phyloP scores from a whole-genome alignment of 352 stramenopile species.

The Phytophthora sojae region DNA sequence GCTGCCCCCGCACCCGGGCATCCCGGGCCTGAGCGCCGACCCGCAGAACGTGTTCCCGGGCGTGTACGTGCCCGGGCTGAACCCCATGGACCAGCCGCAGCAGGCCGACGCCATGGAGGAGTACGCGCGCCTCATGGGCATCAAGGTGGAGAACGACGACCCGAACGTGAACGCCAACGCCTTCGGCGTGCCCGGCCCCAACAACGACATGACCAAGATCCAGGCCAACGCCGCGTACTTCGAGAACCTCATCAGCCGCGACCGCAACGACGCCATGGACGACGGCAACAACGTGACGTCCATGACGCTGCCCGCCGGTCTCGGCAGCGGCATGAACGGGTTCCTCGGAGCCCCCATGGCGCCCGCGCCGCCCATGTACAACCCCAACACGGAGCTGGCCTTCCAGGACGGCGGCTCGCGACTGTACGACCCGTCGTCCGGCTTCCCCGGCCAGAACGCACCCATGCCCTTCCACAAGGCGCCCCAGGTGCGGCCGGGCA shows the following conservation, averaged over 20 bases:
- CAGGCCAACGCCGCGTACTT: slow-evolving; percentile 87
- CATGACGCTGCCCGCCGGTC: slow-evolving; percentile 70
- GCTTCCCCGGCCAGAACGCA: slow-evolving; percentile 43
- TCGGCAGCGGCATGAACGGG: slow-evolving; percentile 71
- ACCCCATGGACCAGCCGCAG: slow-evolving; percentile 57
- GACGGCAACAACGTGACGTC: slow-evolving; percentile 64
- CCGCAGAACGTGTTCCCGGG: slow-evolving; percentile 44
- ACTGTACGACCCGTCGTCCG: slow-evolving; percentile 74
- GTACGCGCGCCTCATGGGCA: slow-evolving; percentile 84
- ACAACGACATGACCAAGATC: slow-evolving; percentile 68
- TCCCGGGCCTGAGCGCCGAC: slow-evolving; percentile 21
- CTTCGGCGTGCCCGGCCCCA: slow-evolving; percentile 32
- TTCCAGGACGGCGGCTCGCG: slow-evolving; percentile 72
- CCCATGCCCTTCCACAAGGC: slow-evolving; percentile 61
- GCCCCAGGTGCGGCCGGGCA: slow-evolving; percentile 31
- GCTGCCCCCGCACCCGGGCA: slow-evolving; percentile 16
- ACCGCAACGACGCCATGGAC: slow-evolving; percentile 55
- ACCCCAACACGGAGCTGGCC: slow-evolving; percentile 61
- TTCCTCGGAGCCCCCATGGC: slow-evolving; percentile 49
- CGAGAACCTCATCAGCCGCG: slow-evolving; percentile 73
- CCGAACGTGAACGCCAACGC: slow-evolving; percentile 48
- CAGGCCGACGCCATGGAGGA: slow-evolving; percentile 73
- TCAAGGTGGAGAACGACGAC: slow-evolving; percentile 76
- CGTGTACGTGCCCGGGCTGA: slow-evolving; percentile 57
- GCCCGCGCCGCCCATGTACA: slow-evolving; percentile 49